These are phyloP conservation scores for Trichothecium sympodiale DNA, from an alignment of 2,329 filamentous ascomycete genomes.

Conservation along the genomic window DNA sequence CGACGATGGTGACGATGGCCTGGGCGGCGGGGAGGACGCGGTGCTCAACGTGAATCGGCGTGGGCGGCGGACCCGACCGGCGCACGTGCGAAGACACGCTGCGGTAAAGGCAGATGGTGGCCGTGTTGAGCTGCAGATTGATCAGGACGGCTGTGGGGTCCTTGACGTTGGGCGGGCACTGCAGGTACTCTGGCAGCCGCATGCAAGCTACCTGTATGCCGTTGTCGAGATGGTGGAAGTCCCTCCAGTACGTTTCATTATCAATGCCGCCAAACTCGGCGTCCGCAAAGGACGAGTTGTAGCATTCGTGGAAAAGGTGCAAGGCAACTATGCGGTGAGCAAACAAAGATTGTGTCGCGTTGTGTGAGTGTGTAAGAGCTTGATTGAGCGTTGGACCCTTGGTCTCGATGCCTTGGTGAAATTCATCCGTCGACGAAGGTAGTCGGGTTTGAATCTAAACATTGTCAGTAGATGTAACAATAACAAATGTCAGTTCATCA, in stretches of 20 bases:
- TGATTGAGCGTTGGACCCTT: constrained; percentile 49
- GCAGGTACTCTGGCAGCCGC: constrained; percentile 58
- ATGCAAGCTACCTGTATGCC: constrained; percentile 63
- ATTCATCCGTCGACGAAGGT: constrained; percentile 65
- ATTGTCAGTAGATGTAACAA: constrained; percentile 7
- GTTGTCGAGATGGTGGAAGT: constrained; percentile 68
- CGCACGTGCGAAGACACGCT: constrained; percentile 48
- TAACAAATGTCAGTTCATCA: no score
- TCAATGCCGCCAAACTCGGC: constrained; percentile 54
- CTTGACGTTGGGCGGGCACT: constrained; percentile 53
- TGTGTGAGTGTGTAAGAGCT: constrained; percentile 41
- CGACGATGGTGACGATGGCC: constrained; percentile 68
- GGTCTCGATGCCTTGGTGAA: constrained; percentile 50
- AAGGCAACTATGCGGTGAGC: constrained; percentile 60
- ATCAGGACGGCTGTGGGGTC: constrained; percentile 64
- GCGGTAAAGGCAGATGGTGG: constrained; percentile 76
- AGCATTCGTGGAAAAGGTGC: constrained; percentile 66
- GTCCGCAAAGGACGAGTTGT: constrained; percentile 61
- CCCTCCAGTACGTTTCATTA: constrained; percentile 69
- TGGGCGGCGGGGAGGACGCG: constrained; percentile 67
- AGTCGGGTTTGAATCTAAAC: constrained; percentile 58
- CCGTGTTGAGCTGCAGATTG: constrained; percentile 77
- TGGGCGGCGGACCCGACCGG: neutral
- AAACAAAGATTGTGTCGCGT: constrained; percentile 47
- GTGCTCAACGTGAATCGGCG: neutral